Conservation (phyloP, 2,329 filamentous ascomycete genomes). For the Colletotrichum sp. region DNA sequence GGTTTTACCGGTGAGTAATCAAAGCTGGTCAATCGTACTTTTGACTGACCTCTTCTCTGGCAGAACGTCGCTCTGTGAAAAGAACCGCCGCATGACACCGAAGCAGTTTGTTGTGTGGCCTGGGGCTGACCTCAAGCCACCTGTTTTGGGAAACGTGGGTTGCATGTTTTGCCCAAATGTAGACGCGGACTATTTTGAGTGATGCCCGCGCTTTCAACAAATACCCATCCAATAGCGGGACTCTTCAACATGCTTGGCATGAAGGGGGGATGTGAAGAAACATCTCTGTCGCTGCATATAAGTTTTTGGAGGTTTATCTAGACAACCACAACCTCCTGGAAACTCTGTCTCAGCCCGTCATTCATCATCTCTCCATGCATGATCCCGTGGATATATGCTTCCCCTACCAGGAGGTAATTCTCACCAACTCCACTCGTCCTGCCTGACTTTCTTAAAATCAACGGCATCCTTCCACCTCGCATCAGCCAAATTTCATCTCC, state of each 20-base stretch:
- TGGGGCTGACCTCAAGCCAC: background rate
- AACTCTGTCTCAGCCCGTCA: background rate
- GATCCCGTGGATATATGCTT: background rate
- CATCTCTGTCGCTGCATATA: background rate
- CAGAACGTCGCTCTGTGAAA: background rate
- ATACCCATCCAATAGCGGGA: background rate
- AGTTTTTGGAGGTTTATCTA: background rate
- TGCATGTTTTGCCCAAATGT: background rate
- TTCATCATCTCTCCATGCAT: background rate
- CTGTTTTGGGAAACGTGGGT: background rate
- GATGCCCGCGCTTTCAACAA: background rate
- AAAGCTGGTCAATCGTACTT: background rate
- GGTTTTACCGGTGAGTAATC: background rate
- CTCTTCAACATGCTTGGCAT: background rate
- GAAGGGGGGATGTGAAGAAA: background rate
- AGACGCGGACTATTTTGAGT: background rate
- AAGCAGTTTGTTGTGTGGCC: background rate
- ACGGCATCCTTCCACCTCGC: background rate
- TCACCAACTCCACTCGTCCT: background rate
- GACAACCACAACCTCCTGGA: background rate
- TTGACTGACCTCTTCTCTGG: background rate
- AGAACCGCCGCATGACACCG: background rate
- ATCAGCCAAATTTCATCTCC: conserved; percentile 7
- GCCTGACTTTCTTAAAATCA: background rate
- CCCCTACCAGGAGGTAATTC: background rate